Base-by-base conservation (phyloP, 371 early-diverging fungal species). In the Blakeslea trispora region DNA sequence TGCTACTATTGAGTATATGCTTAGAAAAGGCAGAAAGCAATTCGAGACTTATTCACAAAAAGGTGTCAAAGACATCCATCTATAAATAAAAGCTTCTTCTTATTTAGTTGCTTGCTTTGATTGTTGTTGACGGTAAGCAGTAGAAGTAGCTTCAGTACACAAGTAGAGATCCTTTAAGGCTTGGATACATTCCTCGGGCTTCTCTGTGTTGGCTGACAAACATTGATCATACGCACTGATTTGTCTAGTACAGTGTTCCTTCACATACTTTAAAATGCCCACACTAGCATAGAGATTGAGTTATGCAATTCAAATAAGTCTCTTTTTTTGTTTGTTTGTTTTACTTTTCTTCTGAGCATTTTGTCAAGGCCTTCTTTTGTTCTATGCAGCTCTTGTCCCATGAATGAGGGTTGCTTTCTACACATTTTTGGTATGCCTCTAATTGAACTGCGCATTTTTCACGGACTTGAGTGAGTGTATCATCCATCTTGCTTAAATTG, bases 301-400 rank as follows among this genome's bases (percentile, higher is more conserved):
- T 7, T 5, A 28, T 28, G 3, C 28, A 28, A 28, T 28, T 7
- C 28, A n/a, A n/a, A 61, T 5, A 19, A 42, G 53, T 66, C 14
- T 11, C 15, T 32, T 32, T 6, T 6, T 21, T 44, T 43, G 53
- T 44, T 44, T 44, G 21, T 41, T 24, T 17, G 32, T 67, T 42
- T 62, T 80, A 88, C 90, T 88, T 86, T 68, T 90, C 86, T 69
- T 92, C 91, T 0, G 91, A 86, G 59, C 93, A 92, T 61, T 83
- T 85, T 24, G 89, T 90, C 24, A 92, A 77, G 8, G 90, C 90
- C 23, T 81, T 66, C 50, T 86, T 87, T 63, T 90, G 84, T 45
- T 83, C 81, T 19, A 79, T 66, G 68, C 93, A 92, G 44, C 77
- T 82, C 19, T 81, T 71, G 57, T 85, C 83, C 93, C 93, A 91